Base-by-base conservation (phyloP, 106 monocot genomes). In the Platanthera guangdongensis region DNA sequence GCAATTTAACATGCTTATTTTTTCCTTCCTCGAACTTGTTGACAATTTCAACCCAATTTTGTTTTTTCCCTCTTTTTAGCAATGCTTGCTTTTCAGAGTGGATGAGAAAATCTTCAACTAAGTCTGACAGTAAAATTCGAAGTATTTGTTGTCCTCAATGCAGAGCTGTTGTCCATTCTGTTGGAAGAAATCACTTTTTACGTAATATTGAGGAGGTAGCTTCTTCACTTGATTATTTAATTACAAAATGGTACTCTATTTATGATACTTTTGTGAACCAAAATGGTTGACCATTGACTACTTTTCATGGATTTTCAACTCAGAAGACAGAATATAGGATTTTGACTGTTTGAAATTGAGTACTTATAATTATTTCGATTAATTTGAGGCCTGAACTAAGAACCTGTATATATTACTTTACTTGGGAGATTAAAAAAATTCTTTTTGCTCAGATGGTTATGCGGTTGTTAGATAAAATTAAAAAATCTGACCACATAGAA, bases 1-100 rank as follows among this genome's bases (percentile, higher is more conserved):
- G 2, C n/a, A 10, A 47, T 72, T 63, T 8, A 6, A 10, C 4
- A 50, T 22, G 25, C 16, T 16, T 22, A 5, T 65, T 50, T 39
- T 59, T 50, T n/a, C 4, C n/a, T 51, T 16, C 6, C 19, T 60
- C 7, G 19, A 32, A 30, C 54, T 46, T 55, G 49, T 73, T 67
- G 57, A 59, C 46, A 78, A 16, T 21, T 74, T 57, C 25, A 18
- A 6, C 0, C 6, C 47, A 12, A 74, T 74, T 30, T 68, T 69
- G 39, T 77, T 47, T 53, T 32, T 71, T 74, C 39, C 39, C 39
- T 39, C 39, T 39, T 47, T 77, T 16, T 71, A 99, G 99, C 83
- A 99, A 99, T 80, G 99, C 92, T 1, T 99, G 99, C 79, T 94
- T 99, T 77, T 94, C 99, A 75, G 92, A 94, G 74, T 99, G 92